Evolutionary conservation across 495 filamentous ascomycete species (phyloP).

Genomic region (Neurospora sublineolata): DNA sequence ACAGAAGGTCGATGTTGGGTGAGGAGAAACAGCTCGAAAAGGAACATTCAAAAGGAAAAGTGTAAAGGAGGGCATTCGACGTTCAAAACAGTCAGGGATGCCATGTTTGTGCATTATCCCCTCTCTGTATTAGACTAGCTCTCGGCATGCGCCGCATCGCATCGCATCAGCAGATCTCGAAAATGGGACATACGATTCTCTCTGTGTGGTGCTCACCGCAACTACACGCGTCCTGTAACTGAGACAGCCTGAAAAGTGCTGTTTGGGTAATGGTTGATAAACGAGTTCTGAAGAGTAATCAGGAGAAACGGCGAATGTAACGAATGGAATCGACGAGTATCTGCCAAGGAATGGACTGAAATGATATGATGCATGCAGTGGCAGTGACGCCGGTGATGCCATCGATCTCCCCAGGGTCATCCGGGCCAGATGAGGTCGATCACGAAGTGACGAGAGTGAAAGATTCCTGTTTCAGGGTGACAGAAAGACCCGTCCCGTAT

Average conservation of each 20-base stretch:
- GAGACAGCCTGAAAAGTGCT: neutral
- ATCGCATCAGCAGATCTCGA: neutral
- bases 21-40: too few relatives aligned
- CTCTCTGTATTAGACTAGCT: neutral
- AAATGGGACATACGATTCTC: neutral
- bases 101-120: neutral
- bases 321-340: neutral
- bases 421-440: neutral
- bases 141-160: neutral
- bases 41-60: neutral
- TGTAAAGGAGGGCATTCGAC: neutral
- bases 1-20: neutral
- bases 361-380: neutral
- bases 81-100: neutral
- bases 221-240: neutral
- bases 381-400: neutral
- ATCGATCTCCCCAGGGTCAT: neutral
- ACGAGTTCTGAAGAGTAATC: neutral
- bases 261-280: neutral
- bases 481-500: neutral
- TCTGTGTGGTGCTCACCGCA: neutral
- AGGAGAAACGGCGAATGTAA: neutral
- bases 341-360: neutral
- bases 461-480: neutral
- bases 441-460: neutral